Conservation (phyloP, 2,329 filamentous ascomycete species). For the Ophiocordyceps australis region DNA sequence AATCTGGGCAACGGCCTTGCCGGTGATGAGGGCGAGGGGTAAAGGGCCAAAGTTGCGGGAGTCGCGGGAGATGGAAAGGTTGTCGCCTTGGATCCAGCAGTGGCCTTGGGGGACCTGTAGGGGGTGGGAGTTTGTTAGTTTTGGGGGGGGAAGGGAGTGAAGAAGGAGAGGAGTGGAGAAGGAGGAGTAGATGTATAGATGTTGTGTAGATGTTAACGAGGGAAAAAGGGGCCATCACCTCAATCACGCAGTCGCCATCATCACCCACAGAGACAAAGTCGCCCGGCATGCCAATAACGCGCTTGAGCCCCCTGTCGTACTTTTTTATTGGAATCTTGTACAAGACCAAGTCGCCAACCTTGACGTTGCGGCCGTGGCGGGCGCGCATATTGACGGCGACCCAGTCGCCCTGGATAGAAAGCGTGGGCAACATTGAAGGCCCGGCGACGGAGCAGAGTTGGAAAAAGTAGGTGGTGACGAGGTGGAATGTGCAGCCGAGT, state of each 20-base stretch:
- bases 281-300: conserved; percentile 58
- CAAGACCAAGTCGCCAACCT: conserved; percentile 70
- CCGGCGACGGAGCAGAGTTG: conserved; percentile 43
- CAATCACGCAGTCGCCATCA: conserved; percentile 26
- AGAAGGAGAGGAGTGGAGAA: background rate
- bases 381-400: conserved; percentile 51
- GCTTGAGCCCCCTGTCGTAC: conserved; percentile 51
- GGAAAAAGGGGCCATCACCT: no score
- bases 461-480: conserved; percentile 40
- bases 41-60: conserved; percentile 75
- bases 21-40: conserved; percentile 66
- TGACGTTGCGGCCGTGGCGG: conserved; percentile 43
- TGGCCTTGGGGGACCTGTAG: conserved; percentile 75
- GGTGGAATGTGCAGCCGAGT: conserved; percentile 21
- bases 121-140: background rate
- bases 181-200: conserved; percentile 37
- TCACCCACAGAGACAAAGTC: conserved; percentile 56
- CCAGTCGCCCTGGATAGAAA: conserved; percentile 47
- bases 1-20: conserved; percentile 57
- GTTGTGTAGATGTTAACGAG: no score
- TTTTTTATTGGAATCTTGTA: conserved; percentile 58
- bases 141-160: background rate
- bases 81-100: conserved; percentile 83
- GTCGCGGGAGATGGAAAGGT: conserved; percentile 67
- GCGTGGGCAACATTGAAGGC: conserved; percentile 80